A percentile compares a stretch with the other conserved stretches of the same genome.
Evolutionary conservation across 129 eudicot genomes (phyloP).

Genomic region (Arctium lappa): DNA sequence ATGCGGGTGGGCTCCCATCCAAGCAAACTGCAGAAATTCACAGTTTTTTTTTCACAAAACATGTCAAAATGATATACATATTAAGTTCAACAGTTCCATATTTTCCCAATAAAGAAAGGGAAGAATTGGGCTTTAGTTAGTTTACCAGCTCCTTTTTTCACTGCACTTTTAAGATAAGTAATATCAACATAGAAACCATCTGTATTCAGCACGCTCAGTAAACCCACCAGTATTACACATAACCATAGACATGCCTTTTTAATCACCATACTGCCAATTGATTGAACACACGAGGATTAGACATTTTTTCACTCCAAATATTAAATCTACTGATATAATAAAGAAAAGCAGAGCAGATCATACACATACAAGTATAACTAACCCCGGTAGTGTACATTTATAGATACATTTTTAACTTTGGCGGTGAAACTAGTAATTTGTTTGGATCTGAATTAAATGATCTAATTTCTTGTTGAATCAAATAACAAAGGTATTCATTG

Average conservation of each 20-base stretch:
- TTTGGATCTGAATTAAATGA: conserved; percentile 9
- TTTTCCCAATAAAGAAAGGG: not conserved
- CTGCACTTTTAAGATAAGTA: conserved; percentile 69
- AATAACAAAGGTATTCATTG: conserved; percentile 2
- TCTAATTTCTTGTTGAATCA: conserved; percentile 25
- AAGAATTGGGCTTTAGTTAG: not conserved
- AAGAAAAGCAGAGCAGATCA: not conserved
- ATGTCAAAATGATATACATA: not conserved
- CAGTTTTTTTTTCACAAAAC: not conserved
- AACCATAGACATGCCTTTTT: conserved; percentile 31
- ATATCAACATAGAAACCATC: conserved; percentile 59
- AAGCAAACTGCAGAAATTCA: conserved; percentile 62
- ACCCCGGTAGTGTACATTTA: not conserved
- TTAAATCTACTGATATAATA: not conserved
- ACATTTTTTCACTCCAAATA: not conserved
- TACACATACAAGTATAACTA: conserved; percentile 5
- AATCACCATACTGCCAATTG: conserved; percentile 44
- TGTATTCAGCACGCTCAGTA: conserved; percentile 38
- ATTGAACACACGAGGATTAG: not conserved
- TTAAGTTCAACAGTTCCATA: not conserved
- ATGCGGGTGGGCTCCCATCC: conserved; percentile 98
- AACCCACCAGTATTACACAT: conserved; percentile 24
- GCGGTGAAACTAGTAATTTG: not conserved
- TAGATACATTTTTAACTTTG: not conserved
- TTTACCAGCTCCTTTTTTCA: conserved; percentile 90